Percentiles rank a stretch among this genome's conserved stretches.
These are phyloP conservation scores for Sugiyamaella pinicola DNA, from an alignment of 1,139 yeast species.

Conservation along the genomic window DNA sequence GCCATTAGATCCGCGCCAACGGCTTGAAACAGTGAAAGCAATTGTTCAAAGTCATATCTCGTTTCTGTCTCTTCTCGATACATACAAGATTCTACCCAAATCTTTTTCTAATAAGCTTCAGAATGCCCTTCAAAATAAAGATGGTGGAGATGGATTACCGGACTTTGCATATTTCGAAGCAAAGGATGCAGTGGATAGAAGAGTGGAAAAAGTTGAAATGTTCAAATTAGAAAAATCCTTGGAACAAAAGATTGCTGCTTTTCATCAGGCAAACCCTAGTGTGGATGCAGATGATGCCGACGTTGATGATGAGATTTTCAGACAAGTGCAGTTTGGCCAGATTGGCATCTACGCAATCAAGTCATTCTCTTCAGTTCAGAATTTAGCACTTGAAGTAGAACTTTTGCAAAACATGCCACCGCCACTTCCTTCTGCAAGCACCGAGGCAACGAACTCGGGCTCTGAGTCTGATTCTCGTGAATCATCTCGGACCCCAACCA, in stretches of 20 bases:
- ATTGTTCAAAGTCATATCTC: slow-evolving; percentile 31
- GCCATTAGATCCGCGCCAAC: slow-evolving; percentile 13
- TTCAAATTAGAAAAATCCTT: slow-evolving; percentile 63
- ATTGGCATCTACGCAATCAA: slow-evolving; percentile 55
- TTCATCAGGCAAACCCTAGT: slow-evolving; percentile 37
- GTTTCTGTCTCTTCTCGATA: slow-evolving; percentile 34
- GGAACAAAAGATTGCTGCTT: slow-evolving; percentile 34
- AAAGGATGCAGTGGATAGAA: slow-evolving; percentile 54
- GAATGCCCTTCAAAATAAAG: slow-evolving; percentile 22
- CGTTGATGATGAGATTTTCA: slow-evolving; percentile 60
- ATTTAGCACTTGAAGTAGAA: slow-evolving; percentile 58
- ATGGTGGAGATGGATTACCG: slow-evolving; percentile 18
- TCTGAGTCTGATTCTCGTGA: slow-evolving; percentile 4
- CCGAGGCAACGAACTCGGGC: not conserved
- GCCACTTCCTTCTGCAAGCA: slow-evolving; percentile 14
- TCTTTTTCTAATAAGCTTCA: slow-evolving; percentile 24
- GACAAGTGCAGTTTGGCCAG: slow-evolving; percentile 58
- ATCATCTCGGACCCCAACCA: slow-evolving; percentile 16
- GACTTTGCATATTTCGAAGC: slow-evolving; percentile 38
- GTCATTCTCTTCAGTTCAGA: slow-evolving; percentile 57
- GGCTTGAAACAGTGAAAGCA: slow-evolving; percentile 28
- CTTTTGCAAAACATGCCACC: slow-evolving; percentile 45
- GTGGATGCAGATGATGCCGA: slow-evolving; percentile 42
- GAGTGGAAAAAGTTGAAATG: slow-evolving; percentile 74
- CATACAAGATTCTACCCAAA: slow-evolving; percentile 32